Evolutionary conservation across 495 filamentous ascomycete genomes (phyloP), one percentile per base, ranked within the genome.

Genomic region (Hapsidospora chrysogenum): DNA sequence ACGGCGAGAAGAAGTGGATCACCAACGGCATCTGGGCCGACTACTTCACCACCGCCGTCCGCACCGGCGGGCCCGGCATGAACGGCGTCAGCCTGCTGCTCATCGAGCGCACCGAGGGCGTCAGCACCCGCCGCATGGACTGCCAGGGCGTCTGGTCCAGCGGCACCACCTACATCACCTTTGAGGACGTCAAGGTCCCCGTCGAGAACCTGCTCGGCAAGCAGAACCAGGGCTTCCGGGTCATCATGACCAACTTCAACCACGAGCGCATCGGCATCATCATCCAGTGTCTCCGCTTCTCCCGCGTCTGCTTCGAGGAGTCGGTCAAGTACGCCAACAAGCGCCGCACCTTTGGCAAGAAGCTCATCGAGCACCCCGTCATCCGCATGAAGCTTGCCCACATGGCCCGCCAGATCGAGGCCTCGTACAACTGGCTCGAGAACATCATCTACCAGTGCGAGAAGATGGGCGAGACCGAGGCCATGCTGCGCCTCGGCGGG

Each of bases 1-100:
- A 96, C 52, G 89, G 89, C 28, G 89, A 95, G 70, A 96, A 97
- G 76, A 97, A 97, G 59, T 96, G 89, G 89, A 97, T 97, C 57
- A 95, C 87, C 49, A 96, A 97, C 63, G 89, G 89, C 47, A 70
- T 94, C 41, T 95, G 82, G 80, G 70, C 66, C 38, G 89, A 97
- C 53, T 97, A 95, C 61, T 97, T 97, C 66, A 96, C 89, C 35
- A 84, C 79, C 22, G 89, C 89, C 28, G 89, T 97, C 22, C 82
- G 89, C 38, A 97, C 89, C 1, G 85, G 87, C 34, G 53, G 64
- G 21, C 58, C 65, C 9, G 89, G 89, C 26, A 95, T 94, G 87
- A 81, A 82, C 46, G 89, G 89, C 43, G 58, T 97, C 33, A 80
- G 74, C 14, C 72, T 94, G 17, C 76, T 97, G 15, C 77, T 97